Evolutionary conservation across 2,329 filamentous ascomycete species (phyloP).

Genomic region (Apiospora saccharicola): DNA sequence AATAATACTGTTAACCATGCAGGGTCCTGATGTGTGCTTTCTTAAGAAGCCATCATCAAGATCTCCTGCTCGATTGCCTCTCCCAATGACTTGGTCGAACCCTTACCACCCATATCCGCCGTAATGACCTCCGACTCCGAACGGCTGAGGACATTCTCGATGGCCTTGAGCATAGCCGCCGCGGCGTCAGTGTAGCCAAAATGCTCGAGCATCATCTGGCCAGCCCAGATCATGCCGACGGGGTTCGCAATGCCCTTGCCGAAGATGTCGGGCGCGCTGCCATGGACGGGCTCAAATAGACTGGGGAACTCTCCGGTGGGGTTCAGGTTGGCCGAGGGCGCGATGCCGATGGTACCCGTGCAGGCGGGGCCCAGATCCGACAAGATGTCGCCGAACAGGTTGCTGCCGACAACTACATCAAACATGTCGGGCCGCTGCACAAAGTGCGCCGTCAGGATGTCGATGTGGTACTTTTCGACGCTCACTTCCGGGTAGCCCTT

Average conservation of each 20-base stretch:
- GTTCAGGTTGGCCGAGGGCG: constrained; percentile 69
- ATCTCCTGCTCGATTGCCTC: constrained; percentile 52
- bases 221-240: constrained; percentile 73
- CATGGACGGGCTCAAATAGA: constrained; percentile 71
- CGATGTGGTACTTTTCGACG: constrained; percentile 69
- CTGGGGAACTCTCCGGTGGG: constrained; percentile 65
- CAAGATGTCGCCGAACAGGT: constrained; percentile 67
- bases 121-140: constrained; percentile 63
- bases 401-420: constrained; percentile 69
- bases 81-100: constrained; percentile 65
- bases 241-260: constrained; percentile 70
- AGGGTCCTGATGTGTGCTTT: neutral
- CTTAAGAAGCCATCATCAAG: neutral
- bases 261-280: constrained; percentile 69
- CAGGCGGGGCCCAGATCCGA: constrained; percentile 70
- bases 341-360: constrained; percentile 72
- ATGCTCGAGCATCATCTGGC: constrained; percentile 72
- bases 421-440: constrained; percentile 63
- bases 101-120: constrained; percentile 65
- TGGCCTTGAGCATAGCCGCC: constrained; percentile 45
- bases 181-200: constrained; percentile 66
- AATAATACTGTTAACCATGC: too few species aligned
- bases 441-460: constrained; percentile 70
- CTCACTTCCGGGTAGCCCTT: constrained; percentile 62
- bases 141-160: constrained; percentile 40